Evolutionary conservation across 768 basidiomycete species (phyloP), one percentile per base, ranked within the genome.

Genomic region (Paxillus ammoniavirescens): DNA sequence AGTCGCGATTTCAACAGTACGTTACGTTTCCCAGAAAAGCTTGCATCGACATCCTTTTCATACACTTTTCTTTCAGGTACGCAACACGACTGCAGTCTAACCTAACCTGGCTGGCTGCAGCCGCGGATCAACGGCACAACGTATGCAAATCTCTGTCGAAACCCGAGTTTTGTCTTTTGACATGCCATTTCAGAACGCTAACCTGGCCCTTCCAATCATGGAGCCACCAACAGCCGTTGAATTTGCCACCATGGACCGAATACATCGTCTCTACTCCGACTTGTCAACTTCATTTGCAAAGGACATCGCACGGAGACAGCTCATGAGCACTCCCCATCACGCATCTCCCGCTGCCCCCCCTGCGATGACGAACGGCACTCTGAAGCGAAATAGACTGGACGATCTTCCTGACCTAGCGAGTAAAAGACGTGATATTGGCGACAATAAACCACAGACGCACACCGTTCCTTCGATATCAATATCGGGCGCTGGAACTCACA

Each of bases 351-450:
- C 52, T 8, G 54, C 57, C 33, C 43, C 66, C 21, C 38, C 56
- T 28, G 38, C 61, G 18, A 50, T 57, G 40, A 60, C 58, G 5
- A 64, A 72, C 43, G 65, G 65, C 3, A 65, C 57, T n/a, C 71
- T 86, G 33, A 89, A 89, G 63, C 84, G 88, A 50, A 82, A 82
- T 42, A 75, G 87, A 37, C 67, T 79, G 3, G 83, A 84, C 13
- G 86, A 87, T 42, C 52, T 55, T 45, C 55, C 63, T 3, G 78
- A 78, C 37, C 43, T 64, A n/a, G 71, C 73, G 38, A 80, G 77
- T 65, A 90, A 91, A 66, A 78, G 89, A 15, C 77, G 84, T 17
- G 84, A 90, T 61, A 83, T 82, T 1, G 89, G 89, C 33, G 87
- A 89, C 57, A 71, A 70, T 40, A 85, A 83, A 61, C 55, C 60